Percentiles rank a stretch among this genome's conserved stretches.
phyloP scores from a whole-genome alignment of 805 yeast genomes.

The Martiniozyma abietophila region DNA sequence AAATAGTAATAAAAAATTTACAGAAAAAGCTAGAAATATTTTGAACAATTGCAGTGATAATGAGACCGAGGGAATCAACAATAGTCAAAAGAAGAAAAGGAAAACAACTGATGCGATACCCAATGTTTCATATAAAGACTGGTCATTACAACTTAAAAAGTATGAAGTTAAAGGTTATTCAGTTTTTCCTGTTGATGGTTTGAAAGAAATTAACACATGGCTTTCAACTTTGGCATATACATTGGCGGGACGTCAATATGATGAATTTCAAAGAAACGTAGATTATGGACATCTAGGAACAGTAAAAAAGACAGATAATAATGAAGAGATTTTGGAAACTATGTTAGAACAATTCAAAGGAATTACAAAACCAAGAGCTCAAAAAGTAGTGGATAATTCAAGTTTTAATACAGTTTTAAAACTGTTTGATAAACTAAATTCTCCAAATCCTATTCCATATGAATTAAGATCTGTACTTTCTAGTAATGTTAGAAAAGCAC shows the following conservation, averaged over 20 bases:
- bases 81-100: slow-evolving; percentile 9
- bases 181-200: slow-evolving; percentile 39
- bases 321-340: slow-evolving; percentile 36
- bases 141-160: slow-evolving; percentile 33
- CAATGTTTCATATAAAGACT: slow-evolving; percentile 20
- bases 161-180: slow-evolving; percentile 42
- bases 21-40: slow-evolving; percentile 19
- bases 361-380: slow-evolving; percentile 45
- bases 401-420: slow-evolving; percentile 7
- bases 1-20: slow-evolving; percentile 37
- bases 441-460: slow-evolving; percentile 1
- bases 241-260: slow-evolving; percentile 43
- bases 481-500: slow-evolving; percentile 38
- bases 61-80: not conserved
- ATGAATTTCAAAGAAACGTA: slow-evolving; percentile 44
- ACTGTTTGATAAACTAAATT: slow-evolving; percentile 3
- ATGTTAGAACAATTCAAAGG: slow-evolving; percentile 48
- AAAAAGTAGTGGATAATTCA: slow-evolving; percentile 29
- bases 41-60: slow-evolving; percentile 8
- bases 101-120: slow-evolving; percentile 1
- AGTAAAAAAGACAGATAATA: slow-evolving; percentile 44
- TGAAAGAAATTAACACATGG: slow-evolving; percentile 42
- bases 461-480: slow-evolving; percentile 22
- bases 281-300: slow-evolving; percentile 46
- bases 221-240: slow-evolving; percentile 49